Evolutionary conservation across 78 protist species (phyloP).

Genomic region (Cyanophora paradoxa): DNA sequence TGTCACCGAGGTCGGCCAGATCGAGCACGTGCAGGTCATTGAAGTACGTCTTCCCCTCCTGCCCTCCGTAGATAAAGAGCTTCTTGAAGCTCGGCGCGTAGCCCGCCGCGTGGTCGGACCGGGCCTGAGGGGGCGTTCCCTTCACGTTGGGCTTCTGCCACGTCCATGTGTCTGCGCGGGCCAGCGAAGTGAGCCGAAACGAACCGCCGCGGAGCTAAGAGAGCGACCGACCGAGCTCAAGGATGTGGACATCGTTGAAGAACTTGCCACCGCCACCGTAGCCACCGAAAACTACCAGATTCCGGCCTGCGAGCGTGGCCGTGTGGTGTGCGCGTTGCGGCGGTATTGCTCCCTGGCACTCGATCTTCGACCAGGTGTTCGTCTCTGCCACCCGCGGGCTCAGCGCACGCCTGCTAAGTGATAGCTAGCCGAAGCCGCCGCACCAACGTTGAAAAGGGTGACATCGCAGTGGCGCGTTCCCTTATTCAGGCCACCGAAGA

Average conservation of each 20-base stretch:
- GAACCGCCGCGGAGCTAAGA: not conserved
- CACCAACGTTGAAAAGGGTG: not conserved
- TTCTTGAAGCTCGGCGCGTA: not conserved
- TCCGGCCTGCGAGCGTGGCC: not conserved
- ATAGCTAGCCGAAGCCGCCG: not conserved
- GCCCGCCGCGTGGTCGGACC: not conserved
- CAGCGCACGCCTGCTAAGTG: not conserved
- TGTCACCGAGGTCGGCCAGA: too few species aligned
- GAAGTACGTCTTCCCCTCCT: not conserved
- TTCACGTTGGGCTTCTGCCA: not conserved
- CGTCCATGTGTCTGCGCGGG: not conserved
- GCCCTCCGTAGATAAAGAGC: not conserved
- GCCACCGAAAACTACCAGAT: not conserved
- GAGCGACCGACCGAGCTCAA: not conserved
- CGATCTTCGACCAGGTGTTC: not conserved
- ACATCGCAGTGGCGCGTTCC: not conserved
- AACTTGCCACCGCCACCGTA: constrained; percentile 9
- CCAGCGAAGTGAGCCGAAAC: not conserved
- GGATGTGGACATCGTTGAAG: not conserved
- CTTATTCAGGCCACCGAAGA: not conserved
- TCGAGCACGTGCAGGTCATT: not conserved
- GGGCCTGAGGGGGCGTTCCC: not conserved
- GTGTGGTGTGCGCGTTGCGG: constrained; percentile 9
- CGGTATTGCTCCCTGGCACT: constrained; percentile 10
- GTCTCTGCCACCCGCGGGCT: not conserved